phyloP scores from a whole-genome alignment of 257 asterid species.

The Solanum ahanhuiri region DNA sequence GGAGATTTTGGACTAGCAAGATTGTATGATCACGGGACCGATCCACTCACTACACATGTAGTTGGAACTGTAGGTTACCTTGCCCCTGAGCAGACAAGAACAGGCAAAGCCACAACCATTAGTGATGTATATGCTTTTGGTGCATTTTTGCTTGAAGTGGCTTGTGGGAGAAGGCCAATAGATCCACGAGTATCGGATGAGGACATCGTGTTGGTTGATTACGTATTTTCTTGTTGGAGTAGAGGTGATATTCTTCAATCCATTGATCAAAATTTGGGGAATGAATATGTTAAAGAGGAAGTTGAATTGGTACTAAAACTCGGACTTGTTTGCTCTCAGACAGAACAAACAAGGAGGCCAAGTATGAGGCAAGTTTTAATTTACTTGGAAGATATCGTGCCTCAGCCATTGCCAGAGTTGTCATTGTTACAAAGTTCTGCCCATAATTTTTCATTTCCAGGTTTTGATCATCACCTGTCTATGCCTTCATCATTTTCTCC shows the following conservation, averaged over 20 bases:
- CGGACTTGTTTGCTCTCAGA: constrained; percentile 38
- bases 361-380: background rate
- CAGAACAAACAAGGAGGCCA: constrained; percentile 33
- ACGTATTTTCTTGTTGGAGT: constrained; percentile 34
- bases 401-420: constrained; percentile 23
- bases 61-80: constrained; percentile 21
- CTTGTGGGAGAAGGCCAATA: constrained; percentile 54
- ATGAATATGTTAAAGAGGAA: constrained; percentile 26
- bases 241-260: constrained; percentile 29
- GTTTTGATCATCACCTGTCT: background rate
- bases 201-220: constrained; percentile 31
- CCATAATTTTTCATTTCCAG: background rate
- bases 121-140: constrained; percentile 60
- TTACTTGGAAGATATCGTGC: background rate
- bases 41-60: constrained; percentile 1
- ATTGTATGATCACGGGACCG: background rate
- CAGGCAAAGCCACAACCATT: constrained; percentile 21
- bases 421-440: background rate
- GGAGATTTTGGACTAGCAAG: background rate
- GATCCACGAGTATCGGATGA: constrained; percentile 19
- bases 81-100: constrained; percentile 41
- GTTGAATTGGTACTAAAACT: constrained; percentile 41
- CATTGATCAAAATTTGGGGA: constrained; percentile 31
- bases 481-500: background rate
- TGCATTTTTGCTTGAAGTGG: constrained; percentile 56